A percentile compares a stretch with the other conserved stretches of the same genome.
These are phyloP conservation scores for Globisporangium okanoganense DNA, from an alignment of 352 stramenopile genomes.

Conservation along the genomic window DNA sequence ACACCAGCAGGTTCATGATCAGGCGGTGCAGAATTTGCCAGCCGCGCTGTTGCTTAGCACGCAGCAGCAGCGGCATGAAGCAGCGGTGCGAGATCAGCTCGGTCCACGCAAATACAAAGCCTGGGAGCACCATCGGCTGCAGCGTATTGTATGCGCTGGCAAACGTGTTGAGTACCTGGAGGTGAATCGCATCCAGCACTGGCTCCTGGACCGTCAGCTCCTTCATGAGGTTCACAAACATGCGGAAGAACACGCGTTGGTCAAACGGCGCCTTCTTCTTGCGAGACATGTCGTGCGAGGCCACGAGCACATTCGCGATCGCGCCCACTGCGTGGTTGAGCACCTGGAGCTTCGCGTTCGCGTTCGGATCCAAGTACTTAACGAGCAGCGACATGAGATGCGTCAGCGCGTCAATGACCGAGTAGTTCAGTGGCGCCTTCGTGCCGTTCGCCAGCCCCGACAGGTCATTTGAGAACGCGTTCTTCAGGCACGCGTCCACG, in stretches of 20 bases:
- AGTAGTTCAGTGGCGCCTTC: conserved; percentile 85
- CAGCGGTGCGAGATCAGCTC: conserved; percentile 97
- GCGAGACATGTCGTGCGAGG: conserved; percentile 69
- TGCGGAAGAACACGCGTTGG: conserved; percentile 97
- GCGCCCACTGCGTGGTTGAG: conserved; percentile 96
- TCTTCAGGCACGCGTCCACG: conserved; percentile 95
- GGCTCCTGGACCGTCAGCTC: conserved; percentile 96
- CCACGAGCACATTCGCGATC: conserved; percentile 93
- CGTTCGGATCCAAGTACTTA: conserved; percentile 89
- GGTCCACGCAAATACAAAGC: conserved; percentile 98
- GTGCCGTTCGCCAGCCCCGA: conserved; percentile 31
- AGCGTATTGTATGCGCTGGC: conserved; percentile 96
- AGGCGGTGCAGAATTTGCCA: conserved; percentile 97
- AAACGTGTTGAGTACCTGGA: conserved; percentile 96
- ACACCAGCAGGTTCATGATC: conserved; percentile 97
- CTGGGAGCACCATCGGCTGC: conserved; percentile 93
- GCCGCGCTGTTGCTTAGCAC: conserved; percentile 92
- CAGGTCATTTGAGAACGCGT: conserved; percentile 34
- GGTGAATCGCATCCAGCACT: conserved; percentile 91
- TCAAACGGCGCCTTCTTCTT: conserved; percentile 92
- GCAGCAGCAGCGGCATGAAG: conserved; percentile 98
- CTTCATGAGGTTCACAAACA: conserved; percentile 97
- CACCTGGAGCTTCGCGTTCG: conserved; percentile 79
- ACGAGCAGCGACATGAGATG: conserved; percentile 97
- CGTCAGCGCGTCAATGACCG: conserved; percentile 94